Evolutionary conservation across 2,329 filamentous ascomycete genomes (phyloP), one percentile per base, ranked within the genome.

Genomic region (Nannizziopsis arthrosporioides): DNA sequence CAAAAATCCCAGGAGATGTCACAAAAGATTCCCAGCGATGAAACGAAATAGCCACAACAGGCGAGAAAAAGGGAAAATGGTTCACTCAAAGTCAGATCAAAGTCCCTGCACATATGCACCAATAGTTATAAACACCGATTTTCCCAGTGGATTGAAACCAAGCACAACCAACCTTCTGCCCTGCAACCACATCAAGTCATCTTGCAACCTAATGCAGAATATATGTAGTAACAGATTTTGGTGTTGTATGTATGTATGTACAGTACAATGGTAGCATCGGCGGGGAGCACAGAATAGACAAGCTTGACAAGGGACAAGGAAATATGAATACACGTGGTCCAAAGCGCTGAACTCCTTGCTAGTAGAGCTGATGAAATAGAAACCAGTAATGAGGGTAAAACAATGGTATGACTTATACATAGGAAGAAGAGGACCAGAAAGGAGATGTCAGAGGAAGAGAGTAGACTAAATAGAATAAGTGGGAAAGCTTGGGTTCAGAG

Each of bases 1-100:
- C 10, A 12, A 5, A 42, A 42, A 30, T 32, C 18, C 18, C 40
- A 19, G 12, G 27, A 12, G 27, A 18, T 12, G 27, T 18, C 30
- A 27, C 15, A 27, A 17, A n/a, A 35, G 40, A 53, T 50, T 48
- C 38, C 27, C 19, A 51, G 45, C 36, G 40, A 51, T 34, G 3
- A 7, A 27, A 27, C 7, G 22, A 27, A 27, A 27, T 7, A 27
- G 22, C 22, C 22, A 4, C 22, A 27, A 27, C 22, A 7, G 22
- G 22, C 22, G 22, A 4, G 7, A 27, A 27, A 7, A 27, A 7
- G 22, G 22, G 22, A 27, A 27, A 27, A 27, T 4, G 7, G 22
- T 4, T 3, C 7, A 3, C 22, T 27, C 22, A 27, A 27, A 27
- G 22, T 27, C 22, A 4, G 22, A 7, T 27, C 40, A 41, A 44